Evolutionary conservation across 176 grass and related monocot species (phyloP).

Genomic region (Avena atlantica): DNA sequence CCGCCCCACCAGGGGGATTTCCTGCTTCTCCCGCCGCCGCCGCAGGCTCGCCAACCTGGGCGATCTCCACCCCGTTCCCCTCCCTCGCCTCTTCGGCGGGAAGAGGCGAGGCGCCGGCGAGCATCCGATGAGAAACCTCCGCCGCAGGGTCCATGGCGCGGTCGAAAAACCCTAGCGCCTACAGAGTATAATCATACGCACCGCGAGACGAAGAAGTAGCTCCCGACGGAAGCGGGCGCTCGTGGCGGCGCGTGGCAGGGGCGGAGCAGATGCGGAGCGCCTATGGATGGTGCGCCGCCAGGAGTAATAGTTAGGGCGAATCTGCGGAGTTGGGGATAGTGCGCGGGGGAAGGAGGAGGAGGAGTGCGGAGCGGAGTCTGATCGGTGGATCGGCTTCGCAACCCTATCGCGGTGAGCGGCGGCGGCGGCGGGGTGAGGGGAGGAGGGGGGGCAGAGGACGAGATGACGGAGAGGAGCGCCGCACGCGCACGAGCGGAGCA

Average conservation of each 20-base stretch:
- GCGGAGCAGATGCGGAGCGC: neutral
- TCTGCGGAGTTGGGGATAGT: neutral
- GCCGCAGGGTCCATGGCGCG: neutral
- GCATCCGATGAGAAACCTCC: slow-evolving; percentile 15
- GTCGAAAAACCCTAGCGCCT: slow-evolving; percentile 26
- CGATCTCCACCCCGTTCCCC: neutral
- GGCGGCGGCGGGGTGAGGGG: neutral
- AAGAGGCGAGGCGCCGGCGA: neutral
- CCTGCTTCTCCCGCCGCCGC: neutral
- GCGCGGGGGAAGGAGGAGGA: neutral
- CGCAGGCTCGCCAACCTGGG: neutral
- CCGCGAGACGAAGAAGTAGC: neutral
- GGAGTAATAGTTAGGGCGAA: neutral
- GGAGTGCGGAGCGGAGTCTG: neutral
- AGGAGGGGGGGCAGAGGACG: neutral
- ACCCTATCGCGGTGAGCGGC: neutral
- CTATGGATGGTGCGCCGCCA: neutral
- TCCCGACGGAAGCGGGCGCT: neutral
- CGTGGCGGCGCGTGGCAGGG: neutral
- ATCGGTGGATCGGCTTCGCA: slow-evolving; percentile 17
- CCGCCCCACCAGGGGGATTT: neutral
- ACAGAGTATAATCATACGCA: neutral
- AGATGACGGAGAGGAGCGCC: neutral
- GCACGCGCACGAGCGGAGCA: slow-evolving; percentile 7
- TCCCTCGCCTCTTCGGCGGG: neutral